phyloP scores from a whole-genome alignment of 495 filamentous ascomycete species.

The Trichocladium antarcticum region DNA sequence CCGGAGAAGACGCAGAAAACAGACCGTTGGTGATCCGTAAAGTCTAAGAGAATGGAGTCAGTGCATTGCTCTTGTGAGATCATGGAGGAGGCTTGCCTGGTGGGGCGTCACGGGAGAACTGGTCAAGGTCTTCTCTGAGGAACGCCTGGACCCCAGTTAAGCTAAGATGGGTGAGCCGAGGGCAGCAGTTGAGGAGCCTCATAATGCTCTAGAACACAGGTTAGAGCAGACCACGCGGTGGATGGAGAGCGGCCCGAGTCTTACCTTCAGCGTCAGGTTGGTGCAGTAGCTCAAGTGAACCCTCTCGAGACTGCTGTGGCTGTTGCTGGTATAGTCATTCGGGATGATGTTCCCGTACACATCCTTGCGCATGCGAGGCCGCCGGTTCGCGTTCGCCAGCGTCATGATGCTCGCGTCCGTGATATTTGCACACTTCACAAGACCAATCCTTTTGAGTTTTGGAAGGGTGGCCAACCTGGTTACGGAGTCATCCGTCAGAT shows the following conservation, averaged over 20 bases:
- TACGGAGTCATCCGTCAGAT: conserved; percentile 81
- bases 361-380: conserved; percentile 41
- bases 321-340: conserved; percentile 34
- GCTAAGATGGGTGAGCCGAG: conserved; percentile 85
- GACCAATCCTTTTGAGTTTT: conserved; percentile 83
- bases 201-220: conserved; percentile 69
- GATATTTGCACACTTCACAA: conserved; percentile 87
- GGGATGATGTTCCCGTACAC: conserved; percentile 26
- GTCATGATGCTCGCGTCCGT: conserved; percentile 81
- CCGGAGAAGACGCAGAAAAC: conserved; percentile 98
- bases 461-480: conserved; percentile 73
- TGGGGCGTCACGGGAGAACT: conserved; percentile 79
- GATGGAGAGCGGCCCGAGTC: conserved; percentile 18
- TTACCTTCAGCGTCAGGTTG: conserved; percentile 65
- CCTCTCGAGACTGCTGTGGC: conserved; percentile 60
- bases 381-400: conserved; percentile 53
- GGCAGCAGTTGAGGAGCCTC: conserved; percentile 78
- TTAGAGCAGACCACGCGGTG: conserved; percentile 14
- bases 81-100: conserved; percentile 36
- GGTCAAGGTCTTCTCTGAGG: conserved; percentile 61
- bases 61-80: neutral
- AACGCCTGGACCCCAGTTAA: conserved; percentile 89
- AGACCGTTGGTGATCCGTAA: conserved; percentile 86
- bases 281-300: conserved; percentile 97
- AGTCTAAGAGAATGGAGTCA: conserved; percentile 49